Base-by-base conservation (phyloP, 2,329 filamentous ascomycete species). In the Scedosporium apiospermum region DNA sequence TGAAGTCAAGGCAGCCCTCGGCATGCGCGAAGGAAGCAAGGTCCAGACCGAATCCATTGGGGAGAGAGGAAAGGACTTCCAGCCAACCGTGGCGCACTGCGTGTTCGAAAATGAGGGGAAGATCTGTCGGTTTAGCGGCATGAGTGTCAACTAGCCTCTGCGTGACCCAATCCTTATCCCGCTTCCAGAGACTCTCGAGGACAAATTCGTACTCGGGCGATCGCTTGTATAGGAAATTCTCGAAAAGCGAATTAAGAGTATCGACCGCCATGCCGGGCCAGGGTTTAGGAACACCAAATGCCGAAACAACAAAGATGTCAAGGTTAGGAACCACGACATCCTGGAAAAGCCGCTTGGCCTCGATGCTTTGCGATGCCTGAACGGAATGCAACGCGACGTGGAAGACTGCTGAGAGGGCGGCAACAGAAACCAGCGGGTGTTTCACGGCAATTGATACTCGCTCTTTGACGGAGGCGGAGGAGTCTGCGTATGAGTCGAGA, bases 111-210 rank as follows among this genome's bases (percentile, higher is more conserved):
- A 78, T 72, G 6, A 77, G 68, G 1, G 75, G 74, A 21, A 79
- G 68, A 63, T 79, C 77, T 4, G 73, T 72, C n/a, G 77, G 89
- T 70, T 90, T 88, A 58, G 89, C 78, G 6, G 91, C 91, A 70
- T 96, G 91, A 59, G 96, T 88, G 49, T 88, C 88, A 72, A 93
- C 86, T 41, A 99, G 84, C 64, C 90, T 86, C 66, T 88, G 84
- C 9, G 88, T 88, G 16, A 98, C 89, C 89, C 92, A 98, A 21
- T 88, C 83, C 67, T 88, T 90, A 71, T 98, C 91, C 71, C 95
- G 92, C 67, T 89, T 88, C 93, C 93, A 98, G 5, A 96, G 78
- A 64, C 91, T 93, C 71, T 96, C 88, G 63, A 99, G 83, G 14
- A 96, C 93, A 66, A 97, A 96, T 67, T 93, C 88, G 72, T 91